Evolutionary conservation across 164 flowering plant genomes (phyloP).

Genomic region (Protea cynaroides): DNA sequence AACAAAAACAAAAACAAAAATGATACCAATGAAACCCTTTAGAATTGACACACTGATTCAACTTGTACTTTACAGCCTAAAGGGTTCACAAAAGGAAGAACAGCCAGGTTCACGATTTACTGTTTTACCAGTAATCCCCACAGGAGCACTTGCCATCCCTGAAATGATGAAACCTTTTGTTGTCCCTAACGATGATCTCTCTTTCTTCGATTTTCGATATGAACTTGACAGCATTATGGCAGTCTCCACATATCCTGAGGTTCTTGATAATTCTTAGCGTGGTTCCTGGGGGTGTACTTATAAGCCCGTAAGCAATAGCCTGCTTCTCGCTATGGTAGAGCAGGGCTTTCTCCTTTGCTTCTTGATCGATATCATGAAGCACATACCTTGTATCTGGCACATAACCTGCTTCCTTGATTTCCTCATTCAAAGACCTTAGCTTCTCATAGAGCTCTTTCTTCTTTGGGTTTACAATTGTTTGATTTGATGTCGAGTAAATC

Average conservation of each 20-base stretch:
- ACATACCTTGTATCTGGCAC: slow-evolving; percentile 48
- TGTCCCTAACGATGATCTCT: slow-evolving; percentile 45
- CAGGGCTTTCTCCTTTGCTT: slow-evolving; percentile 48
- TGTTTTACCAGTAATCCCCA: slow-evolving; percentile 42
- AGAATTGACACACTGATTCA: too few species aligned
- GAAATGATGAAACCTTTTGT: slow-evolving; percentile 55
- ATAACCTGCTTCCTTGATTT: slow-evolving; percentile 47
- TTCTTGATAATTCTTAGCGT: slow-evolving; percentile 51
- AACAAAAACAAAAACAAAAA: too few species aligned
- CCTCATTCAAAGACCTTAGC: slow-evolving; percentile 23
- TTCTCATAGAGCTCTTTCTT: slow-evolving; percentile 30
- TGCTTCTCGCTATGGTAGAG: slow-evolving; percentile 47
- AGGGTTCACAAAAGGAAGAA: too few species aligned
- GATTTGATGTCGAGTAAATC: slow-evolving; percentile 12
- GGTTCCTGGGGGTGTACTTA: slow-evolving; percentile 41
- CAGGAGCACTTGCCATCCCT: slow-evolving; percentile 49
- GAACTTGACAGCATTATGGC: slow-evolving; percentile 48
- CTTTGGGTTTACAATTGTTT: slow-evolving; percentile 13
- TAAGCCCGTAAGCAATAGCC: slow-evolving; percentile 52
- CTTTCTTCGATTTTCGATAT: slow-evolving; percentile 38
- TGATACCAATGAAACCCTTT: too few species aligned
- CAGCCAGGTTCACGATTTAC: too few species aligned
- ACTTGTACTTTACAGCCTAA: too few species aligned
- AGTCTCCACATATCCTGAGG: slow-evolving; percentile 51
- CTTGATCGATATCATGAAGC: slow-evolving; percentile 53